Conservation (phyloP, 2,329 filamentous ascomycete species). For the Byssoonygena ceratinophila region DNA sequence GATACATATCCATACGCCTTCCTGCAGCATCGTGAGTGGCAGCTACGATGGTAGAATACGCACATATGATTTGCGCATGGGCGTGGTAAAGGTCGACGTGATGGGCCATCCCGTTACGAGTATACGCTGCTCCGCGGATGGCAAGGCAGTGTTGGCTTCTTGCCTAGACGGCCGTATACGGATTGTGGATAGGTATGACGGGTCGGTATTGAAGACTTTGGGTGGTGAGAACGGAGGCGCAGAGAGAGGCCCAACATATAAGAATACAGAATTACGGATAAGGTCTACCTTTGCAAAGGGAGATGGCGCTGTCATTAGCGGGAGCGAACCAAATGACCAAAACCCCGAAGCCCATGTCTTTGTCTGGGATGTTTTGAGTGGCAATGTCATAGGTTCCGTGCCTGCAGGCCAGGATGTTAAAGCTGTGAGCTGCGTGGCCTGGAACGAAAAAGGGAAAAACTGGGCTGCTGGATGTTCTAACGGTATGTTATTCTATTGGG, state of each 20-base stretch:
- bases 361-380: conserved; percentile 76
- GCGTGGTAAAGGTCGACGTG: conserved; percentile 59
- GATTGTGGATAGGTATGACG: conserved; percentile 68
- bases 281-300: conserved; percentile 63
- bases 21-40: conserved; percentile 52
- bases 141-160: conserved; percentile 62
- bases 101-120: conserved; percentile 62
- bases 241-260: conserved; percentile 26
- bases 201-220: conserved; percentile 64
- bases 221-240: conserved; percentile 30
- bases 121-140: conserved; percentile 59
- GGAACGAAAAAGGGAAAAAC: conserved; percentile 32
- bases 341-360: conserved; percentile 28
- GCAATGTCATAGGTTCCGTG: conserved; percentile 55
- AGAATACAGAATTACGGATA: conserved; percentile 62
- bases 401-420: conserved; percentile 32
- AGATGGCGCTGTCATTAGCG: conserved; percentile 68
- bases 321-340: conserved; percentile 41
- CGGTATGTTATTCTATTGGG: conserved; percentile 23
- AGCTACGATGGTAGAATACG: conserved; percentile 78
- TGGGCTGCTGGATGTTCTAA: conserved; percentile 37
- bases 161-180: conserved; percentile 66
- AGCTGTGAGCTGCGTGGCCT: conserved; percentile 38
- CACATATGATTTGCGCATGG: conserved; percentile 72
- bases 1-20: conserved; percentile 31